Conservation (phyloP, 148 eudicot genomes). For the Tetragonia tetragonoides region DNA sequence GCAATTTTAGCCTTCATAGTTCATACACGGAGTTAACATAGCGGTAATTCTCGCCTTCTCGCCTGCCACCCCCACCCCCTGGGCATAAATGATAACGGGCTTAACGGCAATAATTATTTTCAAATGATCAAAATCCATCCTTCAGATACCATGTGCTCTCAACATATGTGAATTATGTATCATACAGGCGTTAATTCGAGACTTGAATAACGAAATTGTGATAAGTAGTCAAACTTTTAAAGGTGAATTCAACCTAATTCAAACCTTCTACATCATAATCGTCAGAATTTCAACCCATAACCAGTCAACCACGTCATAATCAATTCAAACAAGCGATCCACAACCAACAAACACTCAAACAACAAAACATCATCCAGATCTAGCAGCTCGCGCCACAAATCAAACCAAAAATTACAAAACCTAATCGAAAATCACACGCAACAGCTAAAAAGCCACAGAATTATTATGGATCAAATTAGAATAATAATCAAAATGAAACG, state of each 20-base stretch:
- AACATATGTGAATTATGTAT: background rate
- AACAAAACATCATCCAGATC: constrained; percentile 5
- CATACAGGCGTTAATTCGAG: background rate
- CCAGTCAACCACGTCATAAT: background rate
- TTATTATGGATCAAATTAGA: constrained; percentile 3
- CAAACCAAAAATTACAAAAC: background rate
- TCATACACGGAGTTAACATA: too few species aligned
- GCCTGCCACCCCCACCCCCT: background rate
- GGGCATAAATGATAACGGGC: background rate
- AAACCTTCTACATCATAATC: background rate
- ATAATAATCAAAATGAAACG: constrained; percentile 11
- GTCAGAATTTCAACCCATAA: background rate
- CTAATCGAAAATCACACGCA: background rate
- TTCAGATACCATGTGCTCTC: background rate
- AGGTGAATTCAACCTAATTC: constrained; percentile 11
- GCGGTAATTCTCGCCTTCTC: too few species aligned
- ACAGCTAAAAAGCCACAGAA: background rate
- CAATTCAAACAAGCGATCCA: constrained; percentile 10
- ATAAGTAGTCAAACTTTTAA: background rate
- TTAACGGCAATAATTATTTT: background rate
- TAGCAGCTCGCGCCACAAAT: background rate
- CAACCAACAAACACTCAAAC: background rate
- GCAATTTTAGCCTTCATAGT: background rate
- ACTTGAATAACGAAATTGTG: background rate
- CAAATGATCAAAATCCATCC: background rate